Evolutionary conservation across 2,329 filamentous ascomycete genomes (phyloP).

Genomic region (Akanthomyces lecanii): DNA sequence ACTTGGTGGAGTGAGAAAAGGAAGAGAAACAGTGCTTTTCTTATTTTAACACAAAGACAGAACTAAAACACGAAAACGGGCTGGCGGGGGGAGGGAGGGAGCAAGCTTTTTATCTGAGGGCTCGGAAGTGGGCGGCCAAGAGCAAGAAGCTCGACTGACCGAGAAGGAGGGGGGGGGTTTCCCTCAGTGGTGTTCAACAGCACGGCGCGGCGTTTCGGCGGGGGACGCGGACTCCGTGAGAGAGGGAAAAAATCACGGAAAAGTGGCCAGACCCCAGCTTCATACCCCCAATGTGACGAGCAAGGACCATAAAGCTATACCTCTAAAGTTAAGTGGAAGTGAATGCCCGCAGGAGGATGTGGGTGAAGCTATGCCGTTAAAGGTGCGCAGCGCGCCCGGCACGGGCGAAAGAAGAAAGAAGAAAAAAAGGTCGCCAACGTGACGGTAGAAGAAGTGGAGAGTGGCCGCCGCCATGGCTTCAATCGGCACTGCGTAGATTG

Average conservation of each 20-base stretch:
- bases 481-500: not conserved
- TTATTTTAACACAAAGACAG: not conserved
- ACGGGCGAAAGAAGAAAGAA: not conserved
- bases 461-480: not conserved
- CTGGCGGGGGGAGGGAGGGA: not conserved
- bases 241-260: not conserved
- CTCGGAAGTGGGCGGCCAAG: constrained; percentile 13
- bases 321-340: constrained; percentile 17
- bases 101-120: constrained; percentile 11
- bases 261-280: constrained; percentile 5
- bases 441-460: not conserved
- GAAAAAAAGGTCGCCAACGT: not conserved
- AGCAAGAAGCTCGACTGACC: not conserved
- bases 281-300: constrained; percentile 1
- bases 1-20: not conserved
- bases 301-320: constrained; percentile 15
- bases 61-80: not conserved
- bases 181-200: not conserved
- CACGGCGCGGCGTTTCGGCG: constrained; percentile 11
- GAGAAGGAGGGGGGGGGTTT: not conserved
- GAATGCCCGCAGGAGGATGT: constrained; percentile 4
- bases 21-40: not conserved
- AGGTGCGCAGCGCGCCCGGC: constrained; percentile 10
- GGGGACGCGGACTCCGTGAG: constrained; percentile 6
- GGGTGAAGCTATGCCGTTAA: constrained; percentile 18